Conservation (phyloP, 768 basidiomycete genomes). For the Amanita subjunquillea region DNA sequence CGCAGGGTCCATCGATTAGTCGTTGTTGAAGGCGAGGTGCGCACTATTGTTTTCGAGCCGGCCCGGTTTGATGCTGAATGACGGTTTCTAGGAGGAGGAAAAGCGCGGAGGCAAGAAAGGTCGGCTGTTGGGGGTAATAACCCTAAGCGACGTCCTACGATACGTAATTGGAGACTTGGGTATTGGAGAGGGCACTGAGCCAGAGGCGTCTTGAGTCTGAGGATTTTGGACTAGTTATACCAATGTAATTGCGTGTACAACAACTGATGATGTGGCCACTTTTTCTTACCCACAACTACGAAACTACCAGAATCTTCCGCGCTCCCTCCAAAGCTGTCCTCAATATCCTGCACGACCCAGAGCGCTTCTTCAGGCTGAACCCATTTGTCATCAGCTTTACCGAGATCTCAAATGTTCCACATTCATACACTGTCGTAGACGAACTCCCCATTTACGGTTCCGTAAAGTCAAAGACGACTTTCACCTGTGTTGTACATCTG, state of each 20-base stretch:
- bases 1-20: conserved; percentile 91
- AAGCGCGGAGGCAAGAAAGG: conserved; percentile 74
- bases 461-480: conserved; percentile 17
- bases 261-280: conserved; percentile 20
- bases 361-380: conserved; percentile 16
- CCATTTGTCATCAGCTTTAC: conserved; percentile 18
- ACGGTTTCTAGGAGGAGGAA: conserved; percentile 58
- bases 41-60: conserved; percentile 8
- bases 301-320: conserved; percentile 15
- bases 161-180: conserved; percentile 67
- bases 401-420: conserved; percentile 16
- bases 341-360: conserved; percentile 22
- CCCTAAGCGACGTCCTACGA: conserved; percentile 78
- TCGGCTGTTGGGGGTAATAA: conserved; percentile 76
- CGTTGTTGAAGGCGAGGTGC: conserved; percentile 85
- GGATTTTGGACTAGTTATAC: neutral
- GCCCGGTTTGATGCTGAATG: conserved; percentile 1
- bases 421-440: conserved; percentile 20
- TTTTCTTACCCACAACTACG: conserved; percentile 16
- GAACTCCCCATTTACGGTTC: conserved; percentile 16
- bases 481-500: conserved; percentile 11
- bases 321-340: conserved; percentile 14
- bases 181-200: conserved; percentile 33
- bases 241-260: neutral
- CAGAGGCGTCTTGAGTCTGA: conserved; percentile 6